Base-by-base conservation (phyloP, 1,284 basidiomycete species). In the Heterobasidion parviporum region DNA sequence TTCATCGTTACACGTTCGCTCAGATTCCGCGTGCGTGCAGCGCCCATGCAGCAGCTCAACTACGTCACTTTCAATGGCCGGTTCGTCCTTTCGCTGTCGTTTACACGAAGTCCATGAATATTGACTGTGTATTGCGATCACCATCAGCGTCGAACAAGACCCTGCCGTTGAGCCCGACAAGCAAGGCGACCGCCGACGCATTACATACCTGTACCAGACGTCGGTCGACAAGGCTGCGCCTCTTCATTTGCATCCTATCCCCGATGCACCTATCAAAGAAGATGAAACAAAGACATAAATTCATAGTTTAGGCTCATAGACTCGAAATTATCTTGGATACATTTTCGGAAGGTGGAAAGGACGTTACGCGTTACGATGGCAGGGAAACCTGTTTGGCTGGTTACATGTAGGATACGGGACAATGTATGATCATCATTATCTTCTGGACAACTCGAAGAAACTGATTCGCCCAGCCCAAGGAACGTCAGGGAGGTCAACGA, bases 1-100 rank as follows among this genome's bases (percentile, higher is more conserved):
- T 56, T 54, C 26, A 46, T 52, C 14, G 18, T 56, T 15, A 56
- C 55, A 15, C 44, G 45, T 12, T 43, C 51, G 7, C n/a, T 49
- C 15, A 56, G n/a, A 33, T 5, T 56, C 26, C 35, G 55, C 18
- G 16, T 56, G n/a, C 55, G 51, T 20, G 55, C 36, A 9, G 55
- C 34, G 2, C 55, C 55, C 4, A 53, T 53, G 55, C 44, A 52
- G 45, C 26, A 41, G 6, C 15, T 41, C 18, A 56, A 51, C 20
- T 34, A 46, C 35, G 55, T 53, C 5, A 36, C 34, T 8, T 12
- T 56, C 44, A 32, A 52, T 33, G 55, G 38, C 16, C 52, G 45
- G 55, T 53, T 41, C 16, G 38, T 41, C 14, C 6, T 6, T 48
- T 48, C 5, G 46, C 46, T 20, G 46, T 18, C 18, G 3, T 16